Percentiles rank a stretch among this genome's conserved stretches.
phyloP scores from a whole-genome alignment of 1,284 basidiomycete species.

The Cutaneotrichosporon spelunceum region DNA sequence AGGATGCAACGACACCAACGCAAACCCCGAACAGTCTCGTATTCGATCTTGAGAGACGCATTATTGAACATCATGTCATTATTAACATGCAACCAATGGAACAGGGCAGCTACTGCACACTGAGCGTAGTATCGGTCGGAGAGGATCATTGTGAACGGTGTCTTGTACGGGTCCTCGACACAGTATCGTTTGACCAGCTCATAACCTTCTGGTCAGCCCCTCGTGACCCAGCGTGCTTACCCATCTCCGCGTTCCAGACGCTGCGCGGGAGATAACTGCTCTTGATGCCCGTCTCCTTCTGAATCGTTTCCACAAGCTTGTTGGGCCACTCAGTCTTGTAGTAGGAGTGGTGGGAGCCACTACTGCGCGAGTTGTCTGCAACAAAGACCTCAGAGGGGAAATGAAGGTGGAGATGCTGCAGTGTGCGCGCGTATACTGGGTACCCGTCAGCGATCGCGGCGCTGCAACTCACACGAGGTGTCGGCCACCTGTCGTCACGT shows the following conservation, averaged over 20 bases:
- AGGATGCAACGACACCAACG: constrained; percentile 5
- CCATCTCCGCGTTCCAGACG: constrained; percentile 75
- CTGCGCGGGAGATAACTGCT: constrained; percentile 67
- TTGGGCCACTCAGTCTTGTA: constrained; percentile 9
- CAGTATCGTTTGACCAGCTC: constrained; percentile 72
- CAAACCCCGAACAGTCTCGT: constrained; percentile 64
- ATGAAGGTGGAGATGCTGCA: constrained; percentile 79
- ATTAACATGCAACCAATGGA: constrained; percentile 69
- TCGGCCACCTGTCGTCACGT: constrained; percentile 64
- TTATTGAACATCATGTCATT: constrained; percentile 67
- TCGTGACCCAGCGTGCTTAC: constrained; percentile 2
- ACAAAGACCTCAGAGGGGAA: constrained; percentile 69
- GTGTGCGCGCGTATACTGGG: constrained; percentile 71
- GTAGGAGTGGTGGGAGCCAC: constrained; percentile 21
- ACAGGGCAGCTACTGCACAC: constrained; percentile 75
- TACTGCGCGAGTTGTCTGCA: constrained; percentile 55
- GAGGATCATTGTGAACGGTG: constrained; percentile 67
- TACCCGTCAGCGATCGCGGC: not conserved
- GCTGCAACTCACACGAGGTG: constrained; percentile 56
- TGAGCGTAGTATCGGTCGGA: constrained; percentile 85
- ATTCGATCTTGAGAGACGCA: constrained; percentile 72
- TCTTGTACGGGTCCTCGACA: constrained; percentile 69
- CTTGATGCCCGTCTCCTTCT: constrained; percentile 68
- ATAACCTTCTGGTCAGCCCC: constrained; percentile 58
- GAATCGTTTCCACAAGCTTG: constrained; percentile 66